Base-by-base conservation (phyloP, 805 yeast species). In the Ogataea pini region DNA sequence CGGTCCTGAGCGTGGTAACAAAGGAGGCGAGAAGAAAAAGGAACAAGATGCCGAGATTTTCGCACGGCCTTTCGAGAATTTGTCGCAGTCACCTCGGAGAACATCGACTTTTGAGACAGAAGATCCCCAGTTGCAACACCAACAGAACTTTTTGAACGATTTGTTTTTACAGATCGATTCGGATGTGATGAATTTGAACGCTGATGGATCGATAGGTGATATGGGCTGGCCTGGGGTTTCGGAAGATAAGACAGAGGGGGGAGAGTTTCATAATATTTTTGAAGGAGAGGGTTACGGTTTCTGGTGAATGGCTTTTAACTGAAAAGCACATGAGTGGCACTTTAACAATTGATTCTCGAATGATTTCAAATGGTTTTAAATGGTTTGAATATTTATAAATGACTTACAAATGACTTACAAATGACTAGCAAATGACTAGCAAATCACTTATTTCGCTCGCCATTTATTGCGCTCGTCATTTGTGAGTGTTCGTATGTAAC, bases 81-180 rank as follows among this genome's bases (percentile, higher is more conserved):
- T 16, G 17, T n/a, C 34, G 41, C 24, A 8, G 17, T 32, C 39
- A 22, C 42, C 42, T 3, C 5, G 19, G 4, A 19, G 37, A 8
- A 13, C 3, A 3, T 25, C 42, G 5, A 14, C 18, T 3, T 12
- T 22, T 8, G 42, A n/a, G 18, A 17, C 29, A 33, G 50, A 46
- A 6, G 47, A 36, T 18, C 18, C 48, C 1, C 25, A 37, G 17
- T 41, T 31, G 17, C 44, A 36, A 29, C 62, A 58, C 48, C 60
- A 62, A 13, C 66, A 62, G 36, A 52, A 58, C 19, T 48, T 62
- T 40, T 47, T 61, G 20, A 58, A 60, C 47, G 69, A 64, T 38
- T 38, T 65, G 10, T 65, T 65, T 40, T 49, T 47, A 29, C 68
- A 65, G 44, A 64, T 65, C 24, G 69, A 65, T 41, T 56, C 63